Percentiles rank a stretch among this genome's conserved stretches.
These are phyloP conservation scores for Dalbergia cochinchinensis DNA, from an alignment of 306 rosid genomes.

Conservation along the genomic window DNA sequence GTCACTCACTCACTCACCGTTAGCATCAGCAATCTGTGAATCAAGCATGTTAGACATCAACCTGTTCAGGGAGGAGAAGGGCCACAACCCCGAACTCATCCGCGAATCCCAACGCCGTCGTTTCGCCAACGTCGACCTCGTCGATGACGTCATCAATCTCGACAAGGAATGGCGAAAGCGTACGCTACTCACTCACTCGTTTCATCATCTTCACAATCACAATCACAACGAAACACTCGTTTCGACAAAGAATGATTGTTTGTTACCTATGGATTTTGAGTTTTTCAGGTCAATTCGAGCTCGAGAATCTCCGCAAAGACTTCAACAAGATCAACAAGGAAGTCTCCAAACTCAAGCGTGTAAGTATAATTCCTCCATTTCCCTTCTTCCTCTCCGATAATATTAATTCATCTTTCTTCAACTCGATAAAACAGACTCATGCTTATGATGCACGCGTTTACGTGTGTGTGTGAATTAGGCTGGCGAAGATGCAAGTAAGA, in stretches of 20 bases:
- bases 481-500: slow-evolving; percentile 67
- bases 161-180: slow-evolving; percentile 96
- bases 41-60: slow-evolving; percentile 83
- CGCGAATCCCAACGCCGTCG: slow-evolving; percentile 98
- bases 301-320: slow-evolving; percentile 79
- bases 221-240: neutral
- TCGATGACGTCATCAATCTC: slow-evolving; percentile 84
- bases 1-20: too few relatives aligned
- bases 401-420: neutral
- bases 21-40: too few relatives aligned
- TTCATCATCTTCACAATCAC: neutral
- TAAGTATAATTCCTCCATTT: slow-evolving; percentile 34
- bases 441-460: too few relatives aligned
- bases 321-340: slow-evolving; percentile 82
- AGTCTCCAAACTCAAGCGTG: slow-evolving; percentile 73
- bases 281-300: slow-evolving; percentile 70
- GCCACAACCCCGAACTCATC: slow-evolving; percentile 79
- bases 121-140: slow-evolving; percentile 71
- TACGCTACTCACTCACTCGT: slow-evolving; percentile 22
- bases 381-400: neutral
- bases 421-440: too few relatives aligned
- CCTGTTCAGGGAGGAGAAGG: slow-evolving; percentile 88
- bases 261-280: too few relatives aligned
- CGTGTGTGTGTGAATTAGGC: slow-evolving; percentile 42
- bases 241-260: neutral